Conservation (phyloP, 169 alveolate species). For the Eimeria necatrix region DNA sequence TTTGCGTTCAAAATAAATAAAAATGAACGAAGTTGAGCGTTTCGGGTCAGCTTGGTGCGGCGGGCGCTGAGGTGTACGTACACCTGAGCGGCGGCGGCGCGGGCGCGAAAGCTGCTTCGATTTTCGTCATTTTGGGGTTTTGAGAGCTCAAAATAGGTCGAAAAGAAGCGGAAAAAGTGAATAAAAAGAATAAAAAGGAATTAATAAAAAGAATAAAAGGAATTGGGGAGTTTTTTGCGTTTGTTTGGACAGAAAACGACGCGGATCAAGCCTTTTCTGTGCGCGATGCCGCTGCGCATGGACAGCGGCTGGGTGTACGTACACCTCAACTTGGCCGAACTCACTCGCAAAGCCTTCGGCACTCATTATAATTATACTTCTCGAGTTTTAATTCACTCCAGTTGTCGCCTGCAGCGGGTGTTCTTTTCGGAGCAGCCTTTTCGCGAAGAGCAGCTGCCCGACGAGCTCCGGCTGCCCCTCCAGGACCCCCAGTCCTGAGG, state of each 20-base stretch:
- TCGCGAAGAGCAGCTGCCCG: constrained; percentile 88
- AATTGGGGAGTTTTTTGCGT: neutral
- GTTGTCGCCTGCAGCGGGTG: constrained; percentile 96
- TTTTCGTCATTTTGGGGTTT: neutral
- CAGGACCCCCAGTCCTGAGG: constrained; percentile 16
- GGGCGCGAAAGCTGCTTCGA: too few relatives aligned
- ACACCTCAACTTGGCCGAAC: constrained; percentile 96
- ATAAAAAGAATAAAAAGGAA: too few relatives aligned
- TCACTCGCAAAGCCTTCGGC: constrained; percentile 98
- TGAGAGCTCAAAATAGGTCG: too few relatives aligned
- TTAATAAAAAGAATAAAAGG: too few relatives aligned
- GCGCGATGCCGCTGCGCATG: constrained; percentile 98
- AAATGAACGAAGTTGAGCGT: too few relatives aligned
- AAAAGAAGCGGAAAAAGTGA: too few relatives aligned
- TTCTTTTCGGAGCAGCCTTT: constrained; percentile 96
- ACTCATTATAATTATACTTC: constrained; percentile 97
- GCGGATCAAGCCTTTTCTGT: constrained; percentile 96
- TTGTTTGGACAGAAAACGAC: constrained; percentile 86
- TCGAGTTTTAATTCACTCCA: constrained; percentile 96
- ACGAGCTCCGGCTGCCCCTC: constrained; percentile 88
- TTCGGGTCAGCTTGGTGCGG: too few relatives aligned
- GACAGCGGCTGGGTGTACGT: constrained; percentile 98
- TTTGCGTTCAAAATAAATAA: too few relatives aligned
- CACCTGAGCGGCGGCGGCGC: too few relatives aligned
- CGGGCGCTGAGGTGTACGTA: too few relatives aligned